Base-by-base conservation (phyloP, 495 filamentous ascomycete genomes). In the Penicillium salamii region DNA sequence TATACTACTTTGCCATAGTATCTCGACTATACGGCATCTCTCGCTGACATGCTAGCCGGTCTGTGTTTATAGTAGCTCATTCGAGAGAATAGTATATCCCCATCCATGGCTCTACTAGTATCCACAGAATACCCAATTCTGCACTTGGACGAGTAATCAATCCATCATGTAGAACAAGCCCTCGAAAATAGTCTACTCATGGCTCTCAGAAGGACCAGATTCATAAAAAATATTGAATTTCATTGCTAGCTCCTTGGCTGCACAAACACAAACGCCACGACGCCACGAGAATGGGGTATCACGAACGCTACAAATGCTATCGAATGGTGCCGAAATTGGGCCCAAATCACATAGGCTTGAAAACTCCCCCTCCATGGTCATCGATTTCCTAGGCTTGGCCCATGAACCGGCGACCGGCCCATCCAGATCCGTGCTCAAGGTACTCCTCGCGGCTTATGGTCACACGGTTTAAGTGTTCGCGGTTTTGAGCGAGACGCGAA, bases 401-500 rank as follows among this genome's bases (percentile, higher is more conserved):
- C 2, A 26, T 9, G 14, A 97, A 96, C 60, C 84, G 88, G 52
- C 81, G 83, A 28, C 78, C 81, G 18, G 86, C 77, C 90, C 89
- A 97, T 18, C 70, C 77, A 43, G 83, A 83, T 20, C 93, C 93
- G 63, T 89, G 65, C 66, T 99, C 93, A 41, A 89, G 81, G 66
- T 97, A 97, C 60, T 99, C 90, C 48, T 88, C 79, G 51, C 89
- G 87, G 5, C 88, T 91, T 12, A 97, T 87, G 0, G 82, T 78
- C 9, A 90, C 68, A 32, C 72, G 70, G 50, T 80, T 72, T 38
- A 91, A 56, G 32, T 72, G 65, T 31, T 84, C 76, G 46, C 76
- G 77, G 61, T 93, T 82, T 24, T 65, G 78, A 1, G 89, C 91
- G 42, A 96, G 74, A 31, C 79, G 78, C 19, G 86, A 86, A 13